A percentile compares a stretch with the other conserved stretches of the same genome.
Evolutionary conservation across 2,329 filamentous ascomycete genomes (phyloP).

Genomic region (Cladophialophora exuberans): DNA sequence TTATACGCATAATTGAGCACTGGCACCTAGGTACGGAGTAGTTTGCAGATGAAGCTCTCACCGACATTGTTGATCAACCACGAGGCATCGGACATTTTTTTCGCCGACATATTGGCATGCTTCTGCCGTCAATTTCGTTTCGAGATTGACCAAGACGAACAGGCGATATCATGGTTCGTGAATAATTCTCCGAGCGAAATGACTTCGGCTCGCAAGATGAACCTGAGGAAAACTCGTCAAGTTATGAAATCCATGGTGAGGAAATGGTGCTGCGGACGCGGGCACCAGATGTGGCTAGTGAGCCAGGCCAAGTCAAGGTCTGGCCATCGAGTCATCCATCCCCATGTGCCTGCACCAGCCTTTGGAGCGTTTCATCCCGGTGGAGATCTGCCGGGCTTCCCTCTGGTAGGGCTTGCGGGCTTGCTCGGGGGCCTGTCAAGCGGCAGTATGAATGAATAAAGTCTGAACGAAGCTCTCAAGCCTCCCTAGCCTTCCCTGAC

Average conservation of each 20-base stretch:
- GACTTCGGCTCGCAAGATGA: background rate
- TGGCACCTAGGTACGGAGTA: no score
- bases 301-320: background rate
- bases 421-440: background rate
- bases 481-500: background rate
- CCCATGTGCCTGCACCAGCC: background rate
- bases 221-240: no score
- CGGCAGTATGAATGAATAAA: slow-evolving; percentile 2
- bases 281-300: slow-evolving; percentile 3
- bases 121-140: slow-evolving; percentile 8
- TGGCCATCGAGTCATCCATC: slow-evolving; percentile 2
- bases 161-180: background rate
- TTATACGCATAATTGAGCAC: no score
- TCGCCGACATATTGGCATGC: no score
- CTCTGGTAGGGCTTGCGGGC: no score
- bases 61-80: no score
- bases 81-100: no score
- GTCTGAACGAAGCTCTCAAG: no score
- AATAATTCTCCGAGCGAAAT: background rate
- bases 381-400: no score
- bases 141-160: slow-evolving; percentile 1
- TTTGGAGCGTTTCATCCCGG: slow-evolving; percentile 5
- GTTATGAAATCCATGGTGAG: no score
- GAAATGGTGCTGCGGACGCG: background rate
- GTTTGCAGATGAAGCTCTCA: no score